Evolutionary conservation across 2,329 filamentous ascomycete genomes (phyloP), one percentile per base, ranked within the genome.

Genomic region (Xylariaceae sp.): DNA sequence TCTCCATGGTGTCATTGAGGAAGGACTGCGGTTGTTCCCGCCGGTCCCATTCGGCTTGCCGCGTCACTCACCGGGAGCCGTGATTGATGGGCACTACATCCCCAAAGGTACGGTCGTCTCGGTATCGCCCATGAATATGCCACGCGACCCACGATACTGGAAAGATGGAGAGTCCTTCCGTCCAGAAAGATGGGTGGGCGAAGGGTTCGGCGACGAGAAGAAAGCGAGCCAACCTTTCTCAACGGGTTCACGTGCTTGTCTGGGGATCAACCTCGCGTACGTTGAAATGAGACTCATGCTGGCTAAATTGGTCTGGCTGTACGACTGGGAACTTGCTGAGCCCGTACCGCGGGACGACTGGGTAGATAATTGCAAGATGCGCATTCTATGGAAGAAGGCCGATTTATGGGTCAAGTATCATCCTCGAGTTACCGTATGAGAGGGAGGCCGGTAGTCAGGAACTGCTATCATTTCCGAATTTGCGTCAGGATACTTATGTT

Each of bases 281-380:
- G 63, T 72, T 6, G 72, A 75, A 57, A 68, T 74, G 64, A 61
- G 66, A 6, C 53, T 71, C 4, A 65, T 70, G 10, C 44, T 75
- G 10, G 68, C 71, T 1, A 73, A 71, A 55, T 49, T 75, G 26
- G 16, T 73, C 7, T 73, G 57, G 49, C 56, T 61, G 2, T 75
- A 70, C 48, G 70, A 75, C 45, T 55, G 73, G 52, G 66, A 70
- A 52, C 61, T 72, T 26, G 61, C 65, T 59, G 34, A 26, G 26
- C 5, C 56, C 53, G 26, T 58, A 65, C 56, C 53, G 26, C 59
- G 65, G 45, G 44, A 53, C 5, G 67, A 76, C 40, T 78, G 74
- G 73, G 56, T 72, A 36, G 39, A 53, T 7, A 59, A 68, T 12
- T 64, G 65, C 34, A 60, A 60, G 37, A 61, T 53, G 32, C 66